Base-by-base conservation (phyloP, 805 yeast species). In the Crinitomyces ghanaensis region DNA sequence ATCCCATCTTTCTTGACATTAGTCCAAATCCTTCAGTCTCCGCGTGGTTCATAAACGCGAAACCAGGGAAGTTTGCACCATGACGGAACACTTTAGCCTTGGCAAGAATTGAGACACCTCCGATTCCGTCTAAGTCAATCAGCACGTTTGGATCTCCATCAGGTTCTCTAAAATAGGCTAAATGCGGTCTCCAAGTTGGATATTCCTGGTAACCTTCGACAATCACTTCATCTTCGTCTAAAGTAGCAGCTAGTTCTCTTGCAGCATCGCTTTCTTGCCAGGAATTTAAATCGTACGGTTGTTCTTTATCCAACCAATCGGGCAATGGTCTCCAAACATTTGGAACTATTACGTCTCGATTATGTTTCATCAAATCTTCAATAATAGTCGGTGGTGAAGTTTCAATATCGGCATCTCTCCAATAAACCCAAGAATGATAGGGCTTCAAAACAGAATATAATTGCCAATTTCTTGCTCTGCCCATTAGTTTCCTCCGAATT, bases 351-450 rank as follows among this genome's bases (percentile, higher is more conserved):
- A 88, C 91, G 54, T 88, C 97, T 51, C 71, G 73, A 53, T 79
- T 74, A 56, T 84, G 95, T 48, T 73, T 80, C 96, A 88, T 88
- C 47, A 86, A 63, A 57, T 86, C 96, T 57, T 86, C 95, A 41
- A 86, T 57, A 40, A 86, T 73, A 1, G 95, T 77, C 1, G 76
- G 67, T 4, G 95, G 93, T 19, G 79, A 74, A 0, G 86, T 76
- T 54, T 86, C 95, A n/a, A 88, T 94, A 57, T 88, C 97, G 8
- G 91, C 95, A 61, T 88, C 97, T 57, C 97, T 67, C 97, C 97
- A 88, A 56, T 86, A 85, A 5, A 88, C 95, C 80, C 86, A 85
- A 5, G 93, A 75, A 54, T 88, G 97, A 54, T 88, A 76, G 1
- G 97, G 96, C 54, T 76, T 77, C 31, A 88, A 57, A 1, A 95